These are phyloP conservation scores for Acrasis kona DNA, from an alignment of 78 protist genomes.

Conservation along the genomic window DNA sequence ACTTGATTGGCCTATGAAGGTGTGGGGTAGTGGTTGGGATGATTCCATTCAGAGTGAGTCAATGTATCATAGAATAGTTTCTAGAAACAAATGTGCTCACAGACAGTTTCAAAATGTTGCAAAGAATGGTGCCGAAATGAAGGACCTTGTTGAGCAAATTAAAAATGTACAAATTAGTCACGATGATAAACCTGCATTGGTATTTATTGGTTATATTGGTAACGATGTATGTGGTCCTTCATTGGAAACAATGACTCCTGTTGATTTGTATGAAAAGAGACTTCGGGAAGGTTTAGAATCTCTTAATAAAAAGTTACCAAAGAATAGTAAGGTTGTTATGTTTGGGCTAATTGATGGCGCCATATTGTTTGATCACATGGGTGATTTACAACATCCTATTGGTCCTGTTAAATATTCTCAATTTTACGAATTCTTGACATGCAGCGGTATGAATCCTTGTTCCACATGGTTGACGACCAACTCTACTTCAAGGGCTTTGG, in stretches of 20 bases:
- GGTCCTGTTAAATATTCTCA: conserved; percentile 20
- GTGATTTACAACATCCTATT: conserved; percentile 17
- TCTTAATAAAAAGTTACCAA: conserved; percentile 3
- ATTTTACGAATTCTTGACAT: conserved; percentile 13
- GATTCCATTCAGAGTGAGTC: conserved; percentile 1
- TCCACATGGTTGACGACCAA: conserved; percentile 16
- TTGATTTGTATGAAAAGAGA: background rate
- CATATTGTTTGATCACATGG: conserved; percentile 16
- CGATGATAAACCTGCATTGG: background rate
- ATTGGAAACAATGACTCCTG: conserved; percentile 21
- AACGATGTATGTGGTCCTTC: conserved; percentile 26
- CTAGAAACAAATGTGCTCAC: conserved; percentile 2
- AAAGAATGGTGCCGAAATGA: conserved; percentile 17
- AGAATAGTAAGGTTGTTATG: background rate
- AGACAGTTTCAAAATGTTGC: conserved; percentile 17
- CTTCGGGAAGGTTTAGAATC: background rate
- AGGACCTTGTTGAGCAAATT: conserved; percentile 1
- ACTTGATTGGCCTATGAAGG: conserved; percentile 2
- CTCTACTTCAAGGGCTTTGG: background rate
- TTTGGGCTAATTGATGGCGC: conserved; percentile 33
- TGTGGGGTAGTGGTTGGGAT: background rate
- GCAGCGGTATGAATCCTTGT: conserved; percentile 31
- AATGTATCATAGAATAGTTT: background rate
- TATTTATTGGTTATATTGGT: conserved; percentile 8
- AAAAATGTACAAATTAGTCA: background rate